Percentiles rank a stretch among this genome's conserved stretches.
Conservation (phyloP, 1,284 basidiomycete genomes). For the Chondrostereum purpureum region DNA sequence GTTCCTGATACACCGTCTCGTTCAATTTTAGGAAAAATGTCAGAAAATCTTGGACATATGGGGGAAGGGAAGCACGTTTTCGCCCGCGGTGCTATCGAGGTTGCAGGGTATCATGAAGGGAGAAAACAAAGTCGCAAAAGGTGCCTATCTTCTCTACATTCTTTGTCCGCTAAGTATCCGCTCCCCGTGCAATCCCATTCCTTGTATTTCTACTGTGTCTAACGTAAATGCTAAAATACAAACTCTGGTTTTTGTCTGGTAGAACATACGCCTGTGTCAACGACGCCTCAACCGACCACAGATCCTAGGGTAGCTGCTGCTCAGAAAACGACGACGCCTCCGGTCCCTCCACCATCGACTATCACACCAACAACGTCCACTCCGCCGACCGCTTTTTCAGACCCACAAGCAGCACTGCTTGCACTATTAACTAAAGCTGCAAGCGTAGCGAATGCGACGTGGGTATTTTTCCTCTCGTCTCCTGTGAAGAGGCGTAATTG, state of each 20-base stretch:
- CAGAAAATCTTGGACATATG: constrained; percentile 95
- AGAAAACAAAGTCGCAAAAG: constrained; percentile 50
- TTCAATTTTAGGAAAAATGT: constrained; percentile 76
- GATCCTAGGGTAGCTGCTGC: constrained; percentile 33
- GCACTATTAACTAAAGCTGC: constrained; percentile 63
- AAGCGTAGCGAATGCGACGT: constrained; percentile 22
- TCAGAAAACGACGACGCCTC: constrained; percentile 22
- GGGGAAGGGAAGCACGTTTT: constrained; percentile 84
- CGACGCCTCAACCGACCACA: constrained; percentile 32
- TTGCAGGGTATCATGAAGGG: constrained; percentile 60
- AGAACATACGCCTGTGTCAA: constrained; percentile 44
- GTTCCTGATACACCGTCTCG: constrained; percentile 13
- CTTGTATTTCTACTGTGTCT: constrained; percentile 40
- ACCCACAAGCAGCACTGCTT: constrained; percentile 54
- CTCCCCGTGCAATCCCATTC: constrained; percentile 55
- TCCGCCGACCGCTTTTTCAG: constrained; percentile 23
- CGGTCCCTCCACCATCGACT: constrained; percentile 23
- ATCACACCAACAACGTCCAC: constrained; percentile 17
- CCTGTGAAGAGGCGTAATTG: constrained; percentile 6
- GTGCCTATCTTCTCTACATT: constrained; percentile 66
- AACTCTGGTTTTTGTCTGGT: constrained; percentile 49
- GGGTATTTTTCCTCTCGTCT: constrained; percentile 22
- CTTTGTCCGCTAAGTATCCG: constrained; percentile 75
- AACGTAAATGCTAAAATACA: constrained; percentile 63
- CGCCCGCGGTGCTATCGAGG: constrained; percentile 58